Conservation (phyloP, 2,329 filamentous ascomycete species). For the Colletotrichum orbiculare region DNA sequence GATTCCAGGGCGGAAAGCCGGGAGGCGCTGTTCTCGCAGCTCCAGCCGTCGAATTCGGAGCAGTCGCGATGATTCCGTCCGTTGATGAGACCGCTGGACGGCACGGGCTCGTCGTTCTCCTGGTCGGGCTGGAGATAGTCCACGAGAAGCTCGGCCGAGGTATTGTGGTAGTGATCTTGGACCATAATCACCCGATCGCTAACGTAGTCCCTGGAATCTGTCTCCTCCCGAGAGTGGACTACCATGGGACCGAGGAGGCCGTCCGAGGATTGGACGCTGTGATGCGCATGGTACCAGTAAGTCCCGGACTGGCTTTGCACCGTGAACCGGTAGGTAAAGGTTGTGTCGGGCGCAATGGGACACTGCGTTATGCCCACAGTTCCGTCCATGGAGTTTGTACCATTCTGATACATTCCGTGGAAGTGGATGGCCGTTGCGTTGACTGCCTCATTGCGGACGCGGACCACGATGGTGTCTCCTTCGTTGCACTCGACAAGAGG, state of each 20-base stretch:
- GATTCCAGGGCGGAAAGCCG: slow-evolving; percentile 41
- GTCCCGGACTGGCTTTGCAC: slow-evolving; percentile 63
- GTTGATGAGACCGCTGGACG: slow-evolving; percentile 73
- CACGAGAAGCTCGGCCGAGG: slow-evolving; percentile 60
- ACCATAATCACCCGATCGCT: slow-evolving; percentile 72
- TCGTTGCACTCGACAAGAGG: slow-evolving; percentile 79
- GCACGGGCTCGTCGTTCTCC: slow-evolving; percentile 72
- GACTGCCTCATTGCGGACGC: slow-evolving; percentile 73
- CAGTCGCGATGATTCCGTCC: slow-evolving; percentile 54
- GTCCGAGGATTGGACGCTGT: slow-evolving; percentile 73
- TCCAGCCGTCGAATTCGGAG: slow-evolving; percentile 48
- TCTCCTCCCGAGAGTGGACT: slow-evolving; percentile 66
- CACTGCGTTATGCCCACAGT: slow-evolving; percentile 75
- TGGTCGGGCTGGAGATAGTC: slow-evolving; percentile 65
- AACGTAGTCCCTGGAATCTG: slow-evolving; percentile 37
- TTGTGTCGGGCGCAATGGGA: slow-evolving; percentile 70
- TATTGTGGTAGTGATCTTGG: slow-evolving; percentile 79
- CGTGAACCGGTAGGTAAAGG: slow-evolving; percentile 75
- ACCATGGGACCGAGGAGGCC: slow-evolving; percentile 75
- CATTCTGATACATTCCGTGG: slow-evolving; percentile 82
- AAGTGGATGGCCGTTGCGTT: slow-evolving; percentile 79
- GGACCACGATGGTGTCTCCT: slow-evolving; percentile 77
- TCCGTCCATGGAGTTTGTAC: slow-evolving; percentile 80
- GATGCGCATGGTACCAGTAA: slow-evolving; percentile 74
- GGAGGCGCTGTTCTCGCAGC: slow-evolving; percentile 52